Evolutionary conservation across 1,284 basidiomycete genomes (phyloP).

Genomic region (Melampsora americana): DNA sequence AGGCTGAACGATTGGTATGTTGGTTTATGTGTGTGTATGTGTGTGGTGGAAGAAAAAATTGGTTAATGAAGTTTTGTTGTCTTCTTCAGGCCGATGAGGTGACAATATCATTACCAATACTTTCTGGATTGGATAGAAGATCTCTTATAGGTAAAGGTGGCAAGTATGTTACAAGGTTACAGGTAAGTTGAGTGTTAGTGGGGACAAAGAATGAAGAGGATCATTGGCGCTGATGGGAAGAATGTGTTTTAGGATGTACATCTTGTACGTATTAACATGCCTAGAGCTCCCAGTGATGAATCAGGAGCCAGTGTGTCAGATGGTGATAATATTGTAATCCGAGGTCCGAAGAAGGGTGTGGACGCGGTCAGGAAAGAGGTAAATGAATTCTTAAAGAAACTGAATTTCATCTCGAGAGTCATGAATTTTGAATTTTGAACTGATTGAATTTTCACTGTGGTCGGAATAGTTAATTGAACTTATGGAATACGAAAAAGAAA

Average conservation of each 20-base stretch:
- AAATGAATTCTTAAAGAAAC: constrained; percentile 61
- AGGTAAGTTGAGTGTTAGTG: constrained; percentile 72
- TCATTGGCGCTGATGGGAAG: neutral
- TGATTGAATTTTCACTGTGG: neutral
- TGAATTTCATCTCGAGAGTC: neutral
- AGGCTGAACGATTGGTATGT: constrained; percentile 78
- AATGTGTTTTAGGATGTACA: constrained; percentile 18
- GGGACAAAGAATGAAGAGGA: neutral
- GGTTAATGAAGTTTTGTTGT: neutral
- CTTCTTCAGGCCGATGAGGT: constrained; percentile 82
- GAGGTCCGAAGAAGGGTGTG: constrained; percentile 93
- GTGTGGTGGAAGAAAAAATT: neutral
- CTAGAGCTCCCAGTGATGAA: constrained; percentile 52
- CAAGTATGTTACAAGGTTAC: constrained; percentile 90
- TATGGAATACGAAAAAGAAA: constrained; percentile 89
- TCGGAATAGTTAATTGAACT: constrained; percentile 59
- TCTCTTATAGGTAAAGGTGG: constrained; percentile 90
- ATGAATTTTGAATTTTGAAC: no score
- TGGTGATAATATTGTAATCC: constrained; percentile 80
- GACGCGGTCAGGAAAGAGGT: constrained; percentile 83
- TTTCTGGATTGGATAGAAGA: constrained; percentile 69
- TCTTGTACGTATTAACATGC: constrained; percentile 48
- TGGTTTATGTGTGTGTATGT: constrained; percentile 5
- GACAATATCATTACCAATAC: constrained; percentile 77
- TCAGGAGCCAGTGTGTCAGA: constrained; percentile 57